Evolutionary conservation across 169 alveolate genomes (phyloP).

Genomic region (Plasmodium falciparum): DNA sequence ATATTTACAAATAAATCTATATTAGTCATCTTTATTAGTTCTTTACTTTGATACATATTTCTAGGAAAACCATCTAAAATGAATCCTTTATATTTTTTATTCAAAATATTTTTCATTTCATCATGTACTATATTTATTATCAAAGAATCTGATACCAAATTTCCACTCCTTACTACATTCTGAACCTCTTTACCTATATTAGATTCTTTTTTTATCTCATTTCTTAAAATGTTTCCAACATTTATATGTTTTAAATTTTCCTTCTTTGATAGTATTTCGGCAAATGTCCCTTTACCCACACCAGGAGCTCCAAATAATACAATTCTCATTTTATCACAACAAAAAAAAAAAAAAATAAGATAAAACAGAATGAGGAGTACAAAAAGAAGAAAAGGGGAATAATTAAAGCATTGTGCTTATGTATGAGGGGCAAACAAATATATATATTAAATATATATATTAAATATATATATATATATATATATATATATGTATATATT

Average conservation of each 20-base stretch:
- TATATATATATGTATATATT: too few relatives aligned
- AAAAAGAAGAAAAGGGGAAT: too few relatives aligned
- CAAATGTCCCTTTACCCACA: slow-evolving; percentile 71
- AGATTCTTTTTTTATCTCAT: slow-evolving; percentile 55
- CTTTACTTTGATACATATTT: slow-evolving; percentile 36
- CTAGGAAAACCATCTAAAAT: slow-evolving; percentile 72
- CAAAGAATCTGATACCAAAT: slow-evolving; percentile 23
- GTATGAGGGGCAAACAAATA: too few relatives aligned
- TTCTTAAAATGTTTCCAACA: slow-evolving; percentile 48
- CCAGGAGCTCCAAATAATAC: slow-evolving; percentile 71
- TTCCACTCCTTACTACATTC: slow-evolving; percentile 52
- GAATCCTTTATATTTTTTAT: slow-evolving; percentile 35
- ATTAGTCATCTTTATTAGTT: slow-evolving; percentile 30
- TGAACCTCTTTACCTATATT: slow-evolving; percentile 32
- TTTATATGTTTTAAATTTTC: slow-evolving; percentile 64
- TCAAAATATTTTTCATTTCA: slow-evolving; percentile 25
- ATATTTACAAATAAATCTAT: slow-evolving; percentile 57
- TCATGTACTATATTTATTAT: slow-evolving; percentile 35
- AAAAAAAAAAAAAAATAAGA: not conserved
- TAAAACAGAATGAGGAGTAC: not conserved
- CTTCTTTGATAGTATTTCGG: slow-evolving; percentile 55
- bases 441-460: too few relatives aligned
- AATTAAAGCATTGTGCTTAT: too few relatives aligned
- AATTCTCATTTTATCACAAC: slow-evolving; percentile 12
- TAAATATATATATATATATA: too few relatives aligned